Conservation (phyloP, 148 eudicot species). For the Spergularia marina region DNA sequence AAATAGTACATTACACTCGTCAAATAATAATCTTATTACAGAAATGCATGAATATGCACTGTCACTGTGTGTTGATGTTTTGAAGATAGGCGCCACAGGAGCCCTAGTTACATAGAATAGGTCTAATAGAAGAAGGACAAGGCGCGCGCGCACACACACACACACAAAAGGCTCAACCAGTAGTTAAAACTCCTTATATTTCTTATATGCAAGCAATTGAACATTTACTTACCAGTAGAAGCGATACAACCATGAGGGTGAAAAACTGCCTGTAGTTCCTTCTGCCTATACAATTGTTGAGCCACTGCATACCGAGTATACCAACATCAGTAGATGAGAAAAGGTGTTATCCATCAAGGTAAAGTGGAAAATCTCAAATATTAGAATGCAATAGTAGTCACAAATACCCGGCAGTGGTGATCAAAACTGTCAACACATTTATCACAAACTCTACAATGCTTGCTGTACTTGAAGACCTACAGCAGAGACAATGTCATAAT, state of each 20-base stretch:
- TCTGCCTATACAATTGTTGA: conserved; percentile 65
- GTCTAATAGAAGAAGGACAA: neutral
- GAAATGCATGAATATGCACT: conserved; percentile 23
- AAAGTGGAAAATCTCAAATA: neutral
- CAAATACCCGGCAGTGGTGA: conserved; percentile 98
- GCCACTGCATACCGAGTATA: conserved; percentile 51
- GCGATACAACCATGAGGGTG: conserved; percentile 86
- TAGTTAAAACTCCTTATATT: neutral
- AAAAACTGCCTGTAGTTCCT: conserved; percentile 90
- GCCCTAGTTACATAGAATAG: neutral
- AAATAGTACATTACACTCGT: conserved; percentile 33
- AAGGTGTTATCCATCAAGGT: conserved; percentile 4
- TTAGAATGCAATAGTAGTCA: conserved; percentile 2
- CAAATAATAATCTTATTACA: conserved; percentile 25
- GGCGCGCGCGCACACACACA: no score
- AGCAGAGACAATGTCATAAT: conserved; percentile 16
- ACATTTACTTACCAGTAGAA: conserved; percentile 65
- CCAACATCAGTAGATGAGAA: conserved; percentile 17
- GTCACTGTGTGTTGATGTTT: conserved; percentile 7
- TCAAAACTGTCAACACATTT: conserved; percentile 92
- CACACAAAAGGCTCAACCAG: neutral
- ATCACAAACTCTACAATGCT: conserved; percentile 99
- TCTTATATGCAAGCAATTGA: conserved; percentile 18
- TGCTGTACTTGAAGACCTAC: conserved; percentile 98
- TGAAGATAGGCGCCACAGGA: neutral